A percentile compares a stretch with the other conserved stretches of the same genome.
Conservation (phyloP, 306 rosid genomes). For the Castanopsis chinensis region DNA sequence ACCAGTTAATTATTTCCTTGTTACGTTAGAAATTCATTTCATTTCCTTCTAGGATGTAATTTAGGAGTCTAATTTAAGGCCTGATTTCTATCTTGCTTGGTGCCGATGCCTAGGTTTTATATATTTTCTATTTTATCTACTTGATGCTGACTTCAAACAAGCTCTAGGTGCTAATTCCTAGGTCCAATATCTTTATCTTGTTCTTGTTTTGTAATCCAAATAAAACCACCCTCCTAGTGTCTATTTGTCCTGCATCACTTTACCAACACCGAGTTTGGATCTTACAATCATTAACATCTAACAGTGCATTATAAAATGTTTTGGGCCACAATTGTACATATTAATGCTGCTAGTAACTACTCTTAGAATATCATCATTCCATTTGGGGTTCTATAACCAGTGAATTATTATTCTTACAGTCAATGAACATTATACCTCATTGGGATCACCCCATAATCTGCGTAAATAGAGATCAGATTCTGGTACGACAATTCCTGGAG, state of each 20-base stretch:
- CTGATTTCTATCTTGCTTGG: no score
- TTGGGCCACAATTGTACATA: background rate
- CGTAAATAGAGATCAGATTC: conserved; percentile 82
- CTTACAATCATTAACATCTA: background rate
- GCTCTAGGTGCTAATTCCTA: no score
- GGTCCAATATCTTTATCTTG: no score
- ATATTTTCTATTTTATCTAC: no score
- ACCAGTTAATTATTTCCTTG: no score
- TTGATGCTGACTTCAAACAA: no score
- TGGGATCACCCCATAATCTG: conserved; percentile 96
- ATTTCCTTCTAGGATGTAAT: no score
- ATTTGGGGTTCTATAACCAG: background rate
- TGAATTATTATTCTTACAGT: background rate
- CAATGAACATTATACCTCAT: conserved; percentile 62
- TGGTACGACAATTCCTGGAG: conserved; percentile 83
- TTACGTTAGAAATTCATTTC: no score
- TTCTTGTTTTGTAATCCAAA: no score
- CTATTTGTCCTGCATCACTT: background rate
- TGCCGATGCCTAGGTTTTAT: no score
- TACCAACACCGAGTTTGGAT: background rate
- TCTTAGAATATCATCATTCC: background rate
- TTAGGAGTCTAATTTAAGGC: no score
- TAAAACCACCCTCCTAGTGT: no score
- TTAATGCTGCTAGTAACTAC: background rate
- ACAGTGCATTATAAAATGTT: background rate